These are phyloP conservation scores for Trapa bicornis DNA, from an alignment of 345 rosid species.

Conservation along the genomic window DNA sequence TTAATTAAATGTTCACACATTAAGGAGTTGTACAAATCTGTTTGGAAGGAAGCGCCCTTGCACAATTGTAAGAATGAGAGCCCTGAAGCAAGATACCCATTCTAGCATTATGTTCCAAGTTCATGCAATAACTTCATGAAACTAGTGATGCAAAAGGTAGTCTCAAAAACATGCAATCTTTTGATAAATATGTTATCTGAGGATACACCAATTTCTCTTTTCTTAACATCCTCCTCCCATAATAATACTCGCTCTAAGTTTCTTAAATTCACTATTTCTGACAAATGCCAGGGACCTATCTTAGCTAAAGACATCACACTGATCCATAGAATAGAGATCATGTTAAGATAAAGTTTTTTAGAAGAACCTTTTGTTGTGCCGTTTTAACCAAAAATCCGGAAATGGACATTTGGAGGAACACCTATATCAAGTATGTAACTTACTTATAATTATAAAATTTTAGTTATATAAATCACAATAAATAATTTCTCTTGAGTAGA, in stretches of 20 bases:
- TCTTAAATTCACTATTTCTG: constrained; percentile 92
- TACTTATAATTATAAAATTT: too few relatives aligned
- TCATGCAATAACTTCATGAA: not conserved
- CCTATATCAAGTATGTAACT: constrained; percentile 14
- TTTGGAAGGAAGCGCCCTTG: constrained; percentile 62
- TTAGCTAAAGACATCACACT: not conserved
- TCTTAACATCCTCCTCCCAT: constrained; percentile 97
- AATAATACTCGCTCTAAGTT: constrained; percentile 93
- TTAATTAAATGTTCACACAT: too few relatives aligned
- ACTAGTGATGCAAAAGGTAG: not conserved
- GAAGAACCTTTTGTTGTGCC: constrained; percentile 75
- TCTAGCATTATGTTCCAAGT: not conserved
- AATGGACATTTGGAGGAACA: constrained; percentile 22
- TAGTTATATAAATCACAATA: too few relatives aligned
- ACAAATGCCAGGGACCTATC: constrained; percentile 3
- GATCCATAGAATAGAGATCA: not conserved
- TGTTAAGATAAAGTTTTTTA: not conserved
- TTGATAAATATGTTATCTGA: constrained; percentile 61
- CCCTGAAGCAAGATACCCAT: constrained; percentile 31
- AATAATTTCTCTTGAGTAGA: too few relatives aligned
- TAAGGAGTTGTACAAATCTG: constrained; percentile 38
- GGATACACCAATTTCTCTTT: constrained; percentile 88
- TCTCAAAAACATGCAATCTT: constrained; percentile 40
- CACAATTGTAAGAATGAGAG: constrained; percentile 59
- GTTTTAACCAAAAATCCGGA: constrained; percentile 40